Conservation (phyloP, 2,329 filamentous ascomycete species). For the Aspergillus awamori region DNA sequence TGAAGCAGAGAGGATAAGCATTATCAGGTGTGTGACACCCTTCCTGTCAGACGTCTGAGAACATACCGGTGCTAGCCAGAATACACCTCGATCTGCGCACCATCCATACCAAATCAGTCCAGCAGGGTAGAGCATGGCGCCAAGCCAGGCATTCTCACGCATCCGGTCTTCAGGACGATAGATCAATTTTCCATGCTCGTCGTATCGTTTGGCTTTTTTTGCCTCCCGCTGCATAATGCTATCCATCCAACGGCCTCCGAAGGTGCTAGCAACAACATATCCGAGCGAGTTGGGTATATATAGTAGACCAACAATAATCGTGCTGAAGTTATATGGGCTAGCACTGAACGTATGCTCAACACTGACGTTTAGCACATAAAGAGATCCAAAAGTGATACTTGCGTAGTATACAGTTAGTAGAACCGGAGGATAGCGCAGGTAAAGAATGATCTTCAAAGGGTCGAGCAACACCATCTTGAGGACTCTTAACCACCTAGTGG, state of each 20-base stretch:
- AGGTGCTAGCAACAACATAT: conserved; percentile 68
- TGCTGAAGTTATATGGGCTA: conserved; percentile 68
- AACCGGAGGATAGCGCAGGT: conserved; percentile 74
- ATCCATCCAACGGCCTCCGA: conserved; percentile 79
- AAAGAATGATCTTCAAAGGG: conserved; percentile 69
- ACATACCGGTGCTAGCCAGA: conserved; percentile 62
- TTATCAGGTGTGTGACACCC: neutral
- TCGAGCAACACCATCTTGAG: conserved; percentile 69
- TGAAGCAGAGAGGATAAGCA: neutral
- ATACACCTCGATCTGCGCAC: conserved; percentile 64
- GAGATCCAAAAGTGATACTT: conserved; percentile 71
- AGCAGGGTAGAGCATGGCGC: conserved; percentile 69
- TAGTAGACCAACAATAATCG: conserved; percentile 71
- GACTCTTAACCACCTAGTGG: conserved; percentile 57
- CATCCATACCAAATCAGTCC: conserved; percentile 78
- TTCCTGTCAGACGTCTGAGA: neutral
- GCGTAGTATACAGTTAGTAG: conserved; percentile 73
- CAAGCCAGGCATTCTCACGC: conserved; percentile 79
- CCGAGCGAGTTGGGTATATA: conserved; percentile 77
- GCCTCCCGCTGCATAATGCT: conserved; percentile 78
- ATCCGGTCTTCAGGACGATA: conserved; percentile 79
- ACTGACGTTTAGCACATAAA: conserved; percentile 78
- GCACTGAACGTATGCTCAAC: conserved; percentile 70
- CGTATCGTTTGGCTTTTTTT: conserved; percentile 67
- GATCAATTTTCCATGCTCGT: conserved; percentile 66